A percentile compares a stretch with the other conserved stretches of the same genome.
Conservation (phyloP, 2,329 filamentous ascomycete genomes). For the Simplicillium sp. region DNA sequence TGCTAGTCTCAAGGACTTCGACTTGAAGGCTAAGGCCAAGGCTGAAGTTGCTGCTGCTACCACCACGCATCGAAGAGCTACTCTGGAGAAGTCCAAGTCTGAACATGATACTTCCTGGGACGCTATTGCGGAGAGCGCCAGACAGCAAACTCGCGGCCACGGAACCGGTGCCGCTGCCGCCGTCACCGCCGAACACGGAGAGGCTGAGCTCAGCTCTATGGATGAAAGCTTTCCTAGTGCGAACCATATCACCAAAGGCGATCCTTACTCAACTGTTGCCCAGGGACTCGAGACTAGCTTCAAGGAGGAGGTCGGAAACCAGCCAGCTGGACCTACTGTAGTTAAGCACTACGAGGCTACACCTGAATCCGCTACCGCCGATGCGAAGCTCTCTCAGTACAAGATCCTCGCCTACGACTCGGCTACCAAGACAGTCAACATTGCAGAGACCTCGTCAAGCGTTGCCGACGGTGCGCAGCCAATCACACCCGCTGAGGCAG, state of each 20-base stretch:
- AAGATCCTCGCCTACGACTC: constrained; percentile 60
- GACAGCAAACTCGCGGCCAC: no score
- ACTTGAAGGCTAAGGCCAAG: background rate
- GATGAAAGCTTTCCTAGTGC: constrained; percentile 29
- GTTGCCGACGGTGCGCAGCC: constrained; percentile 37
- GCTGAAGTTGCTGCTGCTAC: background rate
- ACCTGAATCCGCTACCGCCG: constrained; percentile 2
- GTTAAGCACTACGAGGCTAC: constrained; percentile 20
- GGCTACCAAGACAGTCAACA: constrained; percentile 43
- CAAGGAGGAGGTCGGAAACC: constrained; percentile 29
- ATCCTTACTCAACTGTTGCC: constrained; percentile 33
- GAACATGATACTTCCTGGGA: constrained; percentile 7
- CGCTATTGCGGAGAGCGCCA: constrained; percentile 4
- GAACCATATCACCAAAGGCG: constrained; percentile 13
- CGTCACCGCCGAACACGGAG: constrained; percentile 12
- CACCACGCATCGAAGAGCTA: background rate
- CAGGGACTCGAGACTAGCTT: constrained; percentile 40
- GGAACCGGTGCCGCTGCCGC: background rate
- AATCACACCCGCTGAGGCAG: constrained; percentile 48
- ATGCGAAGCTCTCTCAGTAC: constrained; percentile 28
- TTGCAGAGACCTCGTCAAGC: constrained; percentile 50
- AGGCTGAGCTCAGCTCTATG: constrained; percentile 25
- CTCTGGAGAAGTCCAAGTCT: constrained; percentile 5
- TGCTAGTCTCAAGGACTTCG: background rate
- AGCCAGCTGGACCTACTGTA: constrained; percentile 22